These are phyloP conservation scores for Ophiostoma triangulosporum DNA, from an alignment of 2,329 filamentous ascomycete genomes.

Conservation along the genomic window DNA sequence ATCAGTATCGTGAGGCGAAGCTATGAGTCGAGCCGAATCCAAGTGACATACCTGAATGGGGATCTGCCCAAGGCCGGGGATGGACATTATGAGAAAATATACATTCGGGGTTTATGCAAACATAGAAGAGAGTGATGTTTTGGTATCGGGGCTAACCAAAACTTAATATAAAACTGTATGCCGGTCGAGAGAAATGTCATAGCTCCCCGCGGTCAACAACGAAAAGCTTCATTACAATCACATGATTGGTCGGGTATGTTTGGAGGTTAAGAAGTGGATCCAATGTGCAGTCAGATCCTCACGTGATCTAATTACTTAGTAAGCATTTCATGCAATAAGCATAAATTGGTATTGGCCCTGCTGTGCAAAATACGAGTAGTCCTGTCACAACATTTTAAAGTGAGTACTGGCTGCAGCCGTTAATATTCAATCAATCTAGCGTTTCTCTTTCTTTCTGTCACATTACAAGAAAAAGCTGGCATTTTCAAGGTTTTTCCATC, in stretches of 20 bases:
- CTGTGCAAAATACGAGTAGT: too few species aligned
- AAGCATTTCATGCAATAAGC: too few species aligned
- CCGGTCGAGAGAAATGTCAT: not conserved
- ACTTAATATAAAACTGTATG: not conserved
- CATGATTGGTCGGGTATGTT: not conserved
- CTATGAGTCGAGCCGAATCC: not conserved
- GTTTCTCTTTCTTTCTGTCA: too few species aligned
- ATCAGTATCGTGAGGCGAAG: too few species aligned
- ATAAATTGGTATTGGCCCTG: too few species aligned
- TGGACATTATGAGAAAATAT: constrained; percentile 42
- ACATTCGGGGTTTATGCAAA: not conserved
- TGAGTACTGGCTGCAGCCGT: too few species aligned
- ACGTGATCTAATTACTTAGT: too few species aligned
- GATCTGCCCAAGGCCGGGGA: constrained; percentile 59
- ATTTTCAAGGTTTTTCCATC: too few species aligned
- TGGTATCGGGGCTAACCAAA: not conserved
- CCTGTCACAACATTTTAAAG: too few species aligned
- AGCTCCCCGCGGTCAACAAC: not conserved
- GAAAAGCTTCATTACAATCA: not conserved
- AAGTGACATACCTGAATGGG: constrained; percentile 36
- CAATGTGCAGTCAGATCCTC: too few species aligned
- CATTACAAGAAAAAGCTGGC: too few species aligned
- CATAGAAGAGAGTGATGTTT: not conserved
- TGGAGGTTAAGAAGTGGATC: not conserved
- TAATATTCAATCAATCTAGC: too few species aligned